These are phyloP conservation scores for Achaetomiella virescens DNA, from an alignment of 495 filamentous ascomycete genomes.

Conservation along the genomic window DNA sequence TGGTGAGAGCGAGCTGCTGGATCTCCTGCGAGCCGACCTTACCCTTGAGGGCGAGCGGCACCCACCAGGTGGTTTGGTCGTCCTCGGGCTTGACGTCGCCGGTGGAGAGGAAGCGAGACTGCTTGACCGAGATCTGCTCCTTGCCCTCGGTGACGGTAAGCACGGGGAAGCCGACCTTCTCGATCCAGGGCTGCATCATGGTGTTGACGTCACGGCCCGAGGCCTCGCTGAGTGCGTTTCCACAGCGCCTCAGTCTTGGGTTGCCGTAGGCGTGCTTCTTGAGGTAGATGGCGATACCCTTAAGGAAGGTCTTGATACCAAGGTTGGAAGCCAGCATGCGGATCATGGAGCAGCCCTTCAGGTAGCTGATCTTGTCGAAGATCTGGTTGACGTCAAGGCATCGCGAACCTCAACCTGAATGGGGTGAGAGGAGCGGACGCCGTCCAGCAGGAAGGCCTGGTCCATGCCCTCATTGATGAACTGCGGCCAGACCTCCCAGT, in stretches of 20 bases:
- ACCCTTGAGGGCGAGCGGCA: conserved; percentile 73
- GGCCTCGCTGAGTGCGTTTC: conserved; percentile 79
- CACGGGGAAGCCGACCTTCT: conserved; percentile 88
- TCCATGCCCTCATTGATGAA: conserved; percentile 91
- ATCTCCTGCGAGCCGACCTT: conserved; percentile 47
- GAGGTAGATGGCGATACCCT: conserved; percentile 82
- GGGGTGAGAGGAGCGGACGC: conserved; percentile 82
- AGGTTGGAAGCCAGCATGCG: conserved; percentile 89
- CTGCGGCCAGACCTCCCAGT: conserved; percentile 92
- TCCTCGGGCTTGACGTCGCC: conserved; percentile 81
- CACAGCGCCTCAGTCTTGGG: conserved; percentile 87
- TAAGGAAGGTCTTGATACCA: conserved; percentile 76
- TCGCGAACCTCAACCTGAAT: conserved; percentile 90
- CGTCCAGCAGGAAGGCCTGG: conserved; percentile 82
- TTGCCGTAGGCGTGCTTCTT: conserved; percentile 87
- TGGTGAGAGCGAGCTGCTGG: conserved; percentile 56
- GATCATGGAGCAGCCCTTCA: conserved; percentile 92
- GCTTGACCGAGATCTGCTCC: conserved; percentile 71
- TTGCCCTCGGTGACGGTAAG: conserved; percentile 78
- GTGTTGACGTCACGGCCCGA: conserved; percentile 80
- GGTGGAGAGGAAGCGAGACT: conserved; percentile 81
- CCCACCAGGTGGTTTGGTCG: conserved; percentile 92
- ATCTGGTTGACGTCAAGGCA: conserved; percentile 94
- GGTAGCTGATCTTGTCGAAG: conserved; percentile 91
- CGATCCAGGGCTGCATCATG: conserved; percentile 92